phyloP scores from a whole-genome alignment of 192 early-diverging fungal species.

The Linnemannia hyalina region DNA sequence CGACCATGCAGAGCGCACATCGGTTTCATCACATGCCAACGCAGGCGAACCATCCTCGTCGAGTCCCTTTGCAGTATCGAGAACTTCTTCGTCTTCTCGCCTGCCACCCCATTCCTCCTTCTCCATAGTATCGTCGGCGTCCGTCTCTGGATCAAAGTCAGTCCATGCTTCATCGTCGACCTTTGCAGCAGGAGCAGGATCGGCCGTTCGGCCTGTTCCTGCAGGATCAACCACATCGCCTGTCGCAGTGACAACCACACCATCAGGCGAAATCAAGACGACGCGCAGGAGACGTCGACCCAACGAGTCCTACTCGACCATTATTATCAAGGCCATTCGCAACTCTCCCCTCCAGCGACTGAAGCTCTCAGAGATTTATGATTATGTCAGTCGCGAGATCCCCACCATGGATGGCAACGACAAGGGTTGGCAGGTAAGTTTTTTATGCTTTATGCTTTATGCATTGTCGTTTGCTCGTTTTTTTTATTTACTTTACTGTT shows the following conservation, averaged over 20 bases:
- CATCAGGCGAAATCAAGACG: not conserved
- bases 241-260: not conserved
- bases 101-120: too few relatives aligned
- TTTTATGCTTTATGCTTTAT: too few relatives aligned
- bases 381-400: constrained; percentile 24
- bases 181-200: too few relatives aligned
- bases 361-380: constrained; percentile 30
- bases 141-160: constrained; percentile 1
- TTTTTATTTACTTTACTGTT: not conserved
- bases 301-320: constrained; percentile 23
- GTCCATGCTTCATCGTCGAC: not conserved
- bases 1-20: not conserved
- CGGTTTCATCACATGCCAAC: not conserved
- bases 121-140: not conserved
- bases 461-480: too few relatives aligned
- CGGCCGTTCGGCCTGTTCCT: not conserved
- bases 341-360: constrained; percentile 22
- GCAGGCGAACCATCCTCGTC: not conserved
- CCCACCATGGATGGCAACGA: constrained; percentile 29
- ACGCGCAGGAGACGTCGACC: constrained; percentile 21
- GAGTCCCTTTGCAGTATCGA: not conserved
- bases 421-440: constrained; percentile 33
- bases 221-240: not conserved
- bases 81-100: not conserved
- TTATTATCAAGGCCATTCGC: constrained; percentile 25